Evolutionary conservation across 2,329 filamentous ascomycete genomes (phyloP), one percentile per base, ranked within the genome.

Genomic region (Trichoderma cornu-damae): DNA sequence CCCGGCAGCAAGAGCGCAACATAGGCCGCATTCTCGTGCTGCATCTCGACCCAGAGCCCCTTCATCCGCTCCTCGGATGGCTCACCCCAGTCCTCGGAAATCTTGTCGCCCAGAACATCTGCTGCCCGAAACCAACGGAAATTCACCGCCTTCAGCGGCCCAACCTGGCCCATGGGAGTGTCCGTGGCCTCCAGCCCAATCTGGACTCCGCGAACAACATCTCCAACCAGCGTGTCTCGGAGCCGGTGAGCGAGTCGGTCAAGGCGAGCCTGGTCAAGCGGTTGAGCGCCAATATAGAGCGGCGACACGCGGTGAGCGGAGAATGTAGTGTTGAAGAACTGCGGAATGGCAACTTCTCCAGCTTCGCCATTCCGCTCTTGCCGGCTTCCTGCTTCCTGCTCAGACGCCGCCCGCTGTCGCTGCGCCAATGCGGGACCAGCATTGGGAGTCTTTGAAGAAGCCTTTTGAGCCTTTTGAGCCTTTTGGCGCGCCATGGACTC

Each of bases 201-300:
- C 61, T 84, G 79, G 16, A 84, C 77, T 42, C 82, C 82, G 56
- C 82, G 78, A n/a, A 84, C 79, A 1, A 82, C 77, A 62, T 84
- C 81, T 14, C 81, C 81, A 0, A 83, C 79, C 0, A 84, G 73
- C 1, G 73, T 73, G 47, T 84, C 81, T 37, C 81, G 77, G 2
- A 85, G 68, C 2, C 77, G 73, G 6, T 73, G 73, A 1, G 78
- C 75, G 0, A 84, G 70, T 0, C 66, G 57, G 12, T 72, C 67
- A 2, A 84, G 72, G 3, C 75, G 73, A 0, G 65, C 40, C 0
- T 67, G 46, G 0, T 70, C 70, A 1, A 83, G 70, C 12, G 64
- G 63, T 2, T 75, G 68, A 3, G 68, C 53, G 22, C 79, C 79
- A 20, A 80, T 59, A 64, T 78, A 76, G 1, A 85, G 70, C 1